Evolutionary conservation across 345 rosid genomes (phyloP).

Genomic region (Ricinus communis): DNA sequence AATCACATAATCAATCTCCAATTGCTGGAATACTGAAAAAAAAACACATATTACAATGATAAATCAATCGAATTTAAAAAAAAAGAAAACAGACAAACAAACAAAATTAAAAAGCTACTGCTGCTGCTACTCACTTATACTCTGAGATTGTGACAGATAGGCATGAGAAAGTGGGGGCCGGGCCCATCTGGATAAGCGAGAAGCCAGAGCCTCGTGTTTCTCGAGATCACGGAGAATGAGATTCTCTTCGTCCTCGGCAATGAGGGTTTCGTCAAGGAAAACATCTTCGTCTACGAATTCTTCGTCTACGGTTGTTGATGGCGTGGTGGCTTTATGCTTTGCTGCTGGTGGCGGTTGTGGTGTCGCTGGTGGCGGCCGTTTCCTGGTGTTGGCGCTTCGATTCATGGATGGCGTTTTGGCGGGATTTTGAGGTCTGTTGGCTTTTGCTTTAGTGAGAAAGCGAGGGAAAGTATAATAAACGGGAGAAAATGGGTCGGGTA

Average conservation of each 20-base stretch:
- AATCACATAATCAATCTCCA: slow-evolving; percentile 90
- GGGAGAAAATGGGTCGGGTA: too few species aligned
- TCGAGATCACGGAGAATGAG: slow-evolving; percentile 70
- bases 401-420: slow-evolving; percentile 39
- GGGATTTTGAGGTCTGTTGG: neutral
- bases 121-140: slow-evolving; percentile 46
- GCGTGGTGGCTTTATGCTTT: slow-evolving; percentile 48
- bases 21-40: slow-evolving; percentile 76
- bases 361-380: slow-evolving; percentile 61
- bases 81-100: slow-evolving; percentile 2
- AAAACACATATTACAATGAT: neutral
- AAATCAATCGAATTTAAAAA: neutral
- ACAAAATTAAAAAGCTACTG: neutral
- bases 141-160: slow-evolving; percentile 52
- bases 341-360: slow-evolving; percentile 41
- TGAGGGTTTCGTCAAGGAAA: slow-evolving; percentile 70
- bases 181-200: slow-evolving; percentile 66
- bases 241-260: slow-evolving; percentile 66
- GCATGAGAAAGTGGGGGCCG: slow-evolving; percentile 68
- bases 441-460: slow-evolving; percentile 1
- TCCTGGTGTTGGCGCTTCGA: slow-evolving; percentile 44
- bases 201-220: slow-evolving; percentile 64
- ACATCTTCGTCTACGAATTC: slow-evolving; percentile 88
- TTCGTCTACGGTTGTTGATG: slow-evolving; percentile 49
- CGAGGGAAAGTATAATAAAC: neutral